Conservation (phyloP, 306 rosid species). For the Quercus gilva region DNA sequence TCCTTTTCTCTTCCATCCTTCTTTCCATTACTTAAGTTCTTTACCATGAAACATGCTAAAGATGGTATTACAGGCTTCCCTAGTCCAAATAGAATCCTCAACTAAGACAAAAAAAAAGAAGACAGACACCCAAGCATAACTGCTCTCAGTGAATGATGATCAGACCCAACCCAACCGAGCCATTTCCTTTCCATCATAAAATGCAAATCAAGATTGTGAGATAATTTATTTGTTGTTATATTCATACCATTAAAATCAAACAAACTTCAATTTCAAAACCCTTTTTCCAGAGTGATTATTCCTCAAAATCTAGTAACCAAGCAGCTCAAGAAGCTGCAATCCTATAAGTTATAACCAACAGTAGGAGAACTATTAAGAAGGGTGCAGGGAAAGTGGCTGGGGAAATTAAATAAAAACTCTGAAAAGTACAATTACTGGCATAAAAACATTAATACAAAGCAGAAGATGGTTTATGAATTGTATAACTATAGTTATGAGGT, state of each 20-base stretch:
- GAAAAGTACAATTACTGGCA: not conserved
- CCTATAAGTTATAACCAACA: not conserved
- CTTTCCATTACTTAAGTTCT: not conserved
- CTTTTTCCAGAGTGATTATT: not conserved
- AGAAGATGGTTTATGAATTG: conserved; percentile 12
- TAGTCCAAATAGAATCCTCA: not conserved
- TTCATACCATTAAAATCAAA: not conserved
- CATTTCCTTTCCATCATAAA: not conserved
- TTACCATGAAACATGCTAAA: not conserved
- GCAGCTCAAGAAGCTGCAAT: not conserved
- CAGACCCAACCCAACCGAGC: not conserved
- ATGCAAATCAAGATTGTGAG: not conserved
- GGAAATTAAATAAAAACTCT: conserved; percentile 13
- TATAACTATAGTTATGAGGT: conserved; percentile 7
- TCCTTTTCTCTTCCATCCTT: not conserved
- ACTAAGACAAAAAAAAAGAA: not conserved
- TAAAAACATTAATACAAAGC: conserved; percentile 6
- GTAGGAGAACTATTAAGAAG: not conserved
- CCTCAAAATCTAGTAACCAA: not conserved
- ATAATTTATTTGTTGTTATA: not conserved
- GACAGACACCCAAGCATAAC: not conserved
- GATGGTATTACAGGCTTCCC: not conserved
- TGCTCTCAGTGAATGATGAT: not conserved
- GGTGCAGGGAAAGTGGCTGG: not conserved
- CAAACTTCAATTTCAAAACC: not conserved